Evolutionary conservation across 2,329 filamentous ascomycete species (phyloP), one percentile per base, ranked within the genome.

Genomic region (Aspergillus japonicus): DNA sequence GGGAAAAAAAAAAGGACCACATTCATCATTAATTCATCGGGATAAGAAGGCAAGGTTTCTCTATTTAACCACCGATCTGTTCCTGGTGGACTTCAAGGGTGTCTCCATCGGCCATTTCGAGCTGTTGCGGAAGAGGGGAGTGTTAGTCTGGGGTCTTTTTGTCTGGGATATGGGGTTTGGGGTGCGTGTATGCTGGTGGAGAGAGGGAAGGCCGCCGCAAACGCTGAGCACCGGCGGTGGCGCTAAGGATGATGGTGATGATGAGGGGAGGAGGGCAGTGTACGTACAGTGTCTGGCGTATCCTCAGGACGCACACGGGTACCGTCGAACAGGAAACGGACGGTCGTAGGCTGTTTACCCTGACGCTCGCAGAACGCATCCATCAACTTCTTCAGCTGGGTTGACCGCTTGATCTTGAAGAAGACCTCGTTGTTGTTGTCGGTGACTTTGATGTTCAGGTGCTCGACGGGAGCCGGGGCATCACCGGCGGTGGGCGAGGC

Each of bases 391-490:
- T 96, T 95, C 1, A 99, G 86, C 76, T 92, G 91, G 1, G 95
- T 99, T 23, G 89, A 92, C 42, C 93, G 87, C 88, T 99, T 99
- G 82, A 99, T 99, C 84, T 99, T 99, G 84, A 99, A 99, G 78
- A 98, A 99, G 70, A 99, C 94, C 76, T 99, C 95, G 76, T 99
- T 99, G 82, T 97, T 97, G 81, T 96, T 97, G 71, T 99, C 95
- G 0, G 95, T 98, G 14, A 99, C 95, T 77, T 99, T 99, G 81
- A 99, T 98, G 81, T 99, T 99, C 5, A 99, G 83, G 78, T 99
- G 95, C 80, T 98, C 94, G 31, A 81, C 81, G 58, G 81, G 80
- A 24, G 81, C 73, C 5, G 76, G 66, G 6, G 68, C 71, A 4
- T 63, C 66, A 8, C 60, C 62, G 8, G 54, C 60, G 10, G 59